Conservation (phyloP, 2,329 filamentous ascomycete species). For the Chaetomium strumarium region DNA sequence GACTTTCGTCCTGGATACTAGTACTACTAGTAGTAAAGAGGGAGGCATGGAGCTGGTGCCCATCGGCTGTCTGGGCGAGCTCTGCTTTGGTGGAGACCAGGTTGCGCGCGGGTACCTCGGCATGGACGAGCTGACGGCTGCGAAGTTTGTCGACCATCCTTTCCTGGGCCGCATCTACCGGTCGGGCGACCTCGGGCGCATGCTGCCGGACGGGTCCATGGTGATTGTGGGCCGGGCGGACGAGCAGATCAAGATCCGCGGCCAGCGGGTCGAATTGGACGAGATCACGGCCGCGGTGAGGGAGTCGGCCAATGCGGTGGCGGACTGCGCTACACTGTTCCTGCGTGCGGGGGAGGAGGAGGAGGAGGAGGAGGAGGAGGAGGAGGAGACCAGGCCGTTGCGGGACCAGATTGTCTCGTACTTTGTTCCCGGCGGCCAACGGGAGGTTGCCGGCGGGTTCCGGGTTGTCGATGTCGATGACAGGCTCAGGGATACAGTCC, state of each 20-base stretch:
- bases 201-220: conserved; percentile 71
- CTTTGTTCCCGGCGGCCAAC: conserved; percentile 46
- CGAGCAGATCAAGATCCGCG: conserved; percentile 75
- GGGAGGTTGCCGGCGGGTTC: conserved; percentile 27
- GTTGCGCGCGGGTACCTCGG: conserved; percentile 71
- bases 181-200: conserved; percentile 74
- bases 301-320: conserved; percentile 40
- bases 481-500: conserved; percentile 29
- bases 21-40: no score
- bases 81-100: conserved; percentile 83
- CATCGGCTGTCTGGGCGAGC: conserved; percentile 68
- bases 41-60: conserved; percentile 51
- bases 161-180: conserved; percentile 69
- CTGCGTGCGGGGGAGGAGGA: no score
- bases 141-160: conserved; percentile 65
- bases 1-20: conserved; percentile 55
- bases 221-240: conserved; percentile 68
- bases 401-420: conserved; percentile 61
- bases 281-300: conserved; percentile 65
- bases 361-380: no score
- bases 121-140: conserved; percentile 52
- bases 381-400: conserved; percentile 26
- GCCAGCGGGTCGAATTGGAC: conserved; percentile 70
- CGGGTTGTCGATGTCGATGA: conserved; percentile 34
- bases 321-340: conserved; percentile 61